phyloP scores from a whole-genome alignment of 2,329 filamentous ascomycete species.

The Exophiala calicioides region DNA sequence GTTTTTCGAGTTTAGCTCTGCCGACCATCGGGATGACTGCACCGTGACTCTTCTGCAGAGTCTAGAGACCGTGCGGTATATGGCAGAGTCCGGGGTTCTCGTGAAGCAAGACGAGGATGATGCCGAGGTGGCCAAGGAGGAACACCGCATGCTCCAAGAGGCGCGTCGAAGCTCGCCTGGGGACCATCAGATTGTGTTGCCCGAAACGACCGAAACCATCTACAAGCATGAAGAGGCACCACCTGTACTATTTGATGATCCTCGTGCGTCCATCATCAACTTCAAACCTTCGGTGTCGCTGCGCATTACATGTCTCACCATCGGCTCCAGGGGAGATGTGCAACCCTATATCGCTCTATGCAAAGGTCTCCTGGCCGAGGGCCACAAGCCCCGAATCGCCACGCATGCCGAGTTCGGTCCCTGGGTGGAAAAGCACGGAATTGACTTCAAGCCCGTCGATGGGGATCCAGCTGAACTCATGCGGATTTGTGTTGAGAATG shows the following conservation, averaged over 20 bases:
- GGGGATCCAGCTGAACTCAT: slow-evolving; percentile 94
- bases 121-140: slow-evolving; percentile 73
- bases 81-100: slow-evolving; percentile 69
- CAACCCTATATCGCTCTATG: slow-evolving; percentile 97
- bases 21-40: slow-evolving; percentile 83
- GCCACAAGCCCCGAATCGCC: slow-evolving; percentile 82
- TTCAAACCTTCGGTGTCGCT: slow-evolving; percentile 83
- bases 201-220: slow-evolving; percentile 30
- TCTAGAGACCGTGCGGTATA: slow-evolving; percentile 69
- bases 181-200: slow-evolving; percentile 29
- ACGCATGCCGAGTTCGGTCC: slow-evolving; percentile 86
- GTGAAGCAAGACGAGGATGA: slow-evolving; percentile 69
- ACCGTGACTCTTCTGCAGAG: slow-evolving; percentile 75
- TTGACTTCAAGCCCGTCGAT: slow-evolving; percentile 84
- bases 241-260: slow-evolving; percentile 75
- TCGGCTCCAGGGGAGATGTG: slow-evolving; percentile 92
- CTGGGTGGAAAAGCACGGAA: slow-evolving; percentile 91
- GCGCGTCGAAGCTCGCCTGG: slow-evolving; percentile 58
- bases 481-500: slow-evolving; percentile 93
- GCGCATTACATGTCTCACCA: slow-evolving; percentile 88
- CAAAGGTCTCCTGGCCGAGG: slow-evolving; percentile 84
- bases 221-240: slow-evolving; percentile 39
- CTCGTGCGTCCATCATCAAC: slow-evolving; percentile 80
- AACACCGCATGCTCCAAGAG: slow-evolving; percentile 77
- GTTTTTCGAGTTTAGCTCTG: slow-evolving; percentile 86